Conservation (phyloP, 2,329 filamentous ascomycete genomes). For the Cladosporium velox region DNA sequence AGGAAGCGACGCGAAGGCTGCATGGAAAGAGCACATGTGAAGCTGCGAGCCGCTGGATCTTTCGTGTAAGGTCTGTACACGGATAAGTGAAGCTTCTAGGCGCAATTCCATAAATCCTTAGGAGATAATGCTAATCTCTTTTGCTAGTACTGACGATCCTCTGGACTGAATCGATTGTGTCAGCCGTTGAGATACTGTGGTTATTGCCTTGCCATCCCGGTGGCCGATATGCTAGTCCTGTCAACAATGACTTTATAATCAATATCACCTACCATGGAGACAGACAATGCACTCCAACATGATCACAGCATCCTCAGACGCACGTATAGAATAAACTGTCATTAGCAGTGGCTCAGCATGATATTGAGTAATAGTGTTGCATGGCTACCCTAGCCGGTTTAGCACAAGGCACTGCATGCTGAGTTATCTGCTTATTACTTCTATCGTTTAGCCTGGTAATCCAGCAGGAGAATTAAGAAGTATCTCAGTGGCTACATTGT, state of each 20-base stretch:
- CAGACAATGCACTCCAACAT: background rate
- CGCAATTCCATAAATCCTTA: background rate
- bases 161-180: background rate
- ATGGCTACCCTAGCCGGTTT: no score
- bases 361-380: background rate
- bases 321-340: background rate
- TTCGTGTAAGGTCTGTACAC: background rate
- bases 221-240: background rate
- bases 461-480: background rate
- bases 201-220: background rate
- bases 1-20: background rate
- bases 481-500: background rate
- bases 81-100: background rate
- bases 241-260: background rate
- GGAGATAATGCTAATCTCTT: background rate
- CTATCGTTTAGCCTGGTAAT: background rate
- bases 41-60: background rate
- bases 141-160: background rate
- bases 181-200: background rate
- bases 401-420: no score
- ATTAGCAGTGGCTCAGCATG: background rate
- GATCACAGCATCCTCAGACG: background rate
- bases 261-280: background rate
- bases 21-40: background rate
- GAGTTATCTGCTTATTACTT: background rate